A percentile compares a stretch with the other conserved stretches of the same genome.
Evolutionary conservation across 305 asterid species (phyloP).

Genomic region (Andrographis paniculata): DNA sequence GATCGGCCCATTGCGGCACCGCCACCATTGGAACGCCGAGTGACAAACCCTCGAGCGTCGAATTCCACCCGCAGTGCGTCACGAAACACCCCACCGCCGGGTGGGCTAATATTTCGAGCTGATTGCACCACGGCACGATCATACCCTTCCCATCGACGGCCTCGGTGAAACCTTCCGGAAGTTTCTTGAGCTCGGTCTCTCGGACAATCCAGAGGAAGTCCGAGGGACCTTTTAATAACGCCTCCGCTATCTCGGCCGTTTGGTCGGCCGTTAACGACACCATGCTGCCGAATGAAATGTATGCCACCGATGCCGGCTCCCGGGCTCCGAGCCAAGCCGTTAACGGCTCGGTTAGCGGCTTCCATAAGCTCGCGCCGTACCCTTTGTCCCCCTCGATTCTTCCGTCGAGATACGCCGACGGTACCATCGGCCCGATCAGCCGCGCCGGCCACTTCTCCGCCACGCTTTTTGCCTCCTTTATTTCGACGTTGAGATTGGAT

Average conservation of each 20-base stretch:
- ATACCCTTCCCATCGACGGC: slow-evolving; percentile 28
- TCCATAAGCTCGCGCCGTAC: slow-evolving; percentile 73
- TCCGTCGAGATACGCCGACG: slow-evolving; percentile 54
- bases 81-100: slow-evolving; percentile 53
- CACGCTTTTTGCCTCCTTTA: slow-evolving; percentile 36
- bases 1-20: slow-evolving; percentile 67
- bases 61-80: slow-evolving; percentile 60
- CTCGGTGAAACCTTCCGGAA: slow-evolving; percentile 31
- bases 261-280: slow-evolving; percentile 40
- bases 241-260: slow-evolving; percentile 45
- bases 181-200: slow-evolving; percentile 36
- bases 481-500: too few relatives aligned
- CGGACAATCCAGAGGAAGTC: slow-evolving; percentile 58
- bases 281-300: slow-evolving; percentile 76
- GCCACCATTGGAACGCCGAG: slow-evolving; percentile 69
- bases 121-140: slow-evolving; percentile 65
- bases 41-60: slow-evolving; percentile 51
- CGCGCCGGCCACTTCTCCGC: slow-evolving; percentile 48
- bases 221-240: slow-evolving; percentile 21
- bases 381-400: slow-evolving; percentile 53
- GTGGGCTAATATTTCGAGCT: slow-evolving; percentile 41
- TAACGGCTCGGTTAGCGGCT: slow-evolving; percentile 48
- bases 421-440: slow-evolving; percentile 64
- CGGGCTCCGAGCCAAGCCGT: slow-evolving; percentile 43
- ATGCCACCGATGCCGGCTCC: slow-evolving; percentile 39